phyloP scores from a whole-genome alignment of 192 early-diverging fungal species.

The Podila verticillata region DNA sequence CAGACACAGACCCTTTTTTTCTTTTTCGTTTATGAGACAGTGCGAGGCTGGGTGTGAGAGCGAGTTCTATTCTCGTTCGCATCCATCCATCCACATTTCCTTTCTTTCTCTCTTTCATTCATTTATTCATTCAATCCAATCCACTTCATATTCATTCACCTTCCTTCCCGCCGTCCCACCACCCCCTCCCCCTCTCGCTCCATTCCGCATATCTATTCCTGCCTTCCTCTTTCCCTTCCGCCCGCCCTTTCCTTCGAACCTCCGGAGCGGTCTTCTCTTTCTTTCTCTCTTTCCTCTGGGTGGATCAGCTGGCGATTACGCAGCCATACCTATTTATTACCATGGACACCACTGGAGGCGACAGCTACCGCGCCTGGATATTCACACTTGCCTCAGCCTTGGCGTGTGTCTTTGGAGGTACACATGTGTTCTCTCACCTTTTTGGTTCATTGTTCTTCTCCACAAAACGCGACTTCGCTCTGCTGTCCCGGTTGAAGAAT shows the following conservation, averaged over 20 bases:
- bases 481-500: too few species aligned
- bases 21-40: too few species aligned
- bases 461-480: background rate
- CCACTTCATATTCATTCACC: background rate
- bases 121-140: background rate
- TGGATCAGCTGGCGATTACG: background rate
- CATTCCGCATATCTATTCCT: background rate
- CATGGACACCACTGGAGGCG: constrained; percentile 9
- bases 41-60: too few species aligned
- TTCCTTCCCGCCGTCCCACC: background rate
- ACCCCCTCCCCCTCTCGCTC: background rate
- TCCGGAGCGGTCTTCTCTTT: background rate
- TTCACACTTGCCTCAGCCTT: constrained; percentile 50
- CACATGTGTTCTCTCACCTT: background rate
- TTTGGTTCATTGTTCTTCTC: background rate
- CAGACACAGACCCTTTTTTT: too few species aligned
- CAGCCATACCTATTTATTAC: background rate
- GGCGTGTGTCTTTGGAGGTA: constrained; percentile 58
- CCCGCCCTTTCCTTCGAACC: background rate
- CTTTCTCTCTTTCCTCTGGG: background rate
- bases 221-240: background rate
- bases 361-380: constrained; percentile 48
- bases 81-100: too few species aligned
- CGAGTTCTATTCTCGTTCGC: too few species aligned
- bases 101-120: background rate